A percentile compares a stretch with the other conserved stretches of the same genome.
Conservation (phyloP, 2,329 filamentous ascomycete genomes). For the Phialocephala subalpina region DNA sequence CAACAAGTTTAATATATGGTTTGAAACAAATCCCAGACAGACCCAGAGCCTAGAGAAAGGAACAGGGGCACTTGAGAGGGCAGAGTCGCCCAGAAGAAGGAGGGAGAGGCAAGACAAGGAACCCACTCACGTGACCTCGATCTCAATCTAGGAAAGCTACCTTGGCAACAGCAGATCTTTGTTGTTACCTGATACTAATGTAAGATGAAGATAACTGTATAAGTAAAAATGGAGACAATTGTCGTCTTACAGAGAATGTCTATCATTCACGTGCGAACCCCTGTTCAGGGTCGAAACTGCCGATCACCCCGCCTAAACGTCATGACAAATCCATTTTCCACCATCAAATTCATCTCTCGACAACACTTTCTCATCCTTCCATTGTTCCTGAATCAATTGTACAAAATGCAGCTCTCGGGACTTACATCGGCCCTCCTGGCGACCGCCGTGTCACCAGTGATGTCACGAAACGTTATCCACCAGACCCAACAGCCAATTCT, state of each 20-base stretch:
- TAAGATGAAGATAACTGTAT: too few species aligned
- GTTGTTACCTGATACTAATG: too few species aligned
- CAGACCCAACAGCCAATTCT: conserved; percentile 3
- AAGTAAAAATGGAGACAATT: neutral
- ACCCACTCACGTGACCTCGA: too few species aligned
- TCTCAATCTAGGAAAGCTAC: too few species aligned
- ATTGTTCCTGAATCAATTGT: neutral
- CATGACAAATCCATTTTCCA: neutral
- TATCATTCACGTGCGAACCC: neutral
- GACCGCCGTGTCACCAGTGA: neutral
- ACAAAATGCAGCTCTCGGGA: neutral
- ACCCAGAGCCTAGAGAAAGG: too few species aligned
- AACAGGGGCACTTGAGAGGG: too few species aligned
- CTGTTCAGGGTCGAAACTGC: neutral
- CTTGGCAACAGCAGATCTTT: too few species aligned
- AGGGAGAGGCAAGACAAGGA: too few species aligned
- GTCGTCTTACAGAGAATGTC: neutral
- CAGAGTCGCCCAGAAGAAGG: too few species aligned
- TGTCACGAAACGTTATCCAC: too few species aligned
- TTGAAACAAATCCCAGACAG: too few species aligned
- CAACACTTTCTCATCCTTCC: neutral
- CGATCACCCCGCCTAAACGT: conserved; percentile 6
- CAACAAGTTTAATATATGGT: too few species aligned
- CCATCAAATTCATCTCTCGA: neutral
- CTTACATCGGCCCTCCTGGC: neutral